A percentile compares a stretch with the other conserved stretches of the same genome.
phyloP scores from a whole-genome alignment of 2,329 filamentous ascomycete species.

The Alternaria gansuensis region DNA sequence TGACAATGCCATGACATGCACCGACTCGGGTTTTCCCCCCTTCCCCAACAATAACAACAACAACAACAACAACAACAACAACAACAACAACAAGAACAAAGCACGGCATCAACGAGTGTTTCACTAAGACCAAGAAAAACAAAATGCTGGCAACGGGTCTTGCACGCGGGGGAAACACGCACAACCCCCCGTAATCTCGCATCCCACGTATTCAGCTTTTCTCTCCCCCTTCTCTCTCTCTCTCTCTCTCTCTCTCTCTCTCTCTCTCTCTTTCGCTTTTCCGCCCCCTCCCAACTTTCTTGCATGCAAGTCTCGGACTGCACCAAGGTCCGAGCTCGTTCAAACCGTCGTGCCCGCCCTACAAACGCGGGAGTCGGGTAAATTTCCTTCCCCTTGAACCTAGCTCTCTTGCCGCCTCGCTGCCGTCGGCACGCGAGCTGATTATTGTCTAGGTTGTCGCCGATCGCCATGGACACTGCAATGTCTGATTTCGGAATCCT shows the following conservation, averaged over 20 bases:
- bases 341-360: not conserved
- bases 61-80: slow-evolving; percentile 16
- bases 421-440: slow-evolving; percentile 13
- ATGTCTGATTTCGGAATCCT: slow-evolving; percentile 3
- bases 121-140: slow-evolving; percentile 1
- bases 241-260: not conserved
- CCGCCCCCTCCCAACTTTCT: not conserved
- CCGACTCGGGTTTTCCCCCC: not conserved
- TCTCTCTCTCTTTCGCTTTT: no score
- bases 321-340: slow-evolving; percentile 9
- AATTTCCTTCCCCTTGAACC: slow-evolving; percentile 6
- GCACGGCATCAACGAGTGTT: slow-evolving; percentile 11
- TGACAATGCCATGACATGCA: not conserved
- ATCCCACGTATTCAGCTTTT: not conserved
- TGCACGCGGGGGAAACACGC: slow-evolving; percentile 4
- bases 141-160: slow-evolving; percentile 1
- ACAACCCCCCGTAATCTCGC: slow-evolving; percentile 15
- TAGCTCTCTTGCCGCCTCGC: not conserved
- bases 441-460: slow-evolving; percentile 8
- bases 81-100: slow-evolving; percentile 11
- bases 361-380: slow-evolving; percentile 24
- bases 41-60: slow-evolving; percentile 14
- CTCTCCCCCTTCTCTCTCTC: not conserved
- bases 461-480: not conserved
- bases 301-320: slow-evolving; percentile 12